Base-by-base conservation (phyloP, 495 filamentous ascomycete genomes). In the Neurospora terricola region DNA sequence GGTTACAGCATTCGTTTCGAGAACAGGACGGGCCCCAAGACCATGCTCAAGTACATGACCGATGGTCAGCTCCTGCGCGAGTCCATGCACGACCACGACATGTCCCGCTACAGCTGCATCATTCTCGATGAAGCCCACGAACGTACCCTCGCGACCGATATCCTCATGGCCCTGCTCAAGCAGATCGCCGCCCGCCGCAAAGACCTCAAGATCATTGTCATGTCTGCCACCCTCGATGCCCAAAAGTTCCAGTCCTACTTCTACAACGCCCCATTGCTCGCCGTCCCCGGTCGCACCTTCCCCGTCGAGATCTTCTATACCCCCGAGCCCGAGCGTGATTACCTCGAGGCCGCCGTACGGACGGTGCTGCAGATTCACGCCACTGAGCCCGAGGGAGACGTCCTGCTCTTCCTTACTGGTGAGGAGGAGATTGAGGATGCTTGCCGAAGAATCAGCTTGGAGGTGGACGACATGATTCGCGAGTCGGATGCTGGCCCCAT, bases 1-100 rank as follows among this genome's bases (percentile, higher is more conserved):
- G 96, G 96, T 81, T 99, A 98, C 85, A 98, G 92, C 82, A 98
- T 99, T 77, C 94, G 96, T 83, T 99, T 99, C 83, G 96, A 98
- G 81, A 96, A 99, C 81, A 93, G 90, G 83, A 98, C 96, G 0
- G 87, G 93, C 59, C 87, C 89, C 71, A 97, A 93, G 82, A 99
- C 96, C 10, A 88, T 98, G 45, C 84, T 99, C 69, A 99, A 98
- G 85, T 99, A 99, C 85, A 98, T 99, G 96, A 99, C 96, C 38
- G 96, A 99, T 81, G 96, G 96, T 90, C 98, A 98, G 96, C 89
- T 99, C 76, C 85, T 98, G 79, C 87, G 96, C 75, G 96, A 99
- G 84, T 94, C 96, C 39, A 99, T 99, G 96, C 90, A 97, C 83
- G 96, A 99, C 81, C 91, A 94, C 82, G 87, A 95, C 76, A 86